Evolutionary conservation across 2,329 filamentous ascomycete species (phyloP), one percentile per base, ranked within the genome.

Genomic region (Dothiorella sarmentorum): DNA sequence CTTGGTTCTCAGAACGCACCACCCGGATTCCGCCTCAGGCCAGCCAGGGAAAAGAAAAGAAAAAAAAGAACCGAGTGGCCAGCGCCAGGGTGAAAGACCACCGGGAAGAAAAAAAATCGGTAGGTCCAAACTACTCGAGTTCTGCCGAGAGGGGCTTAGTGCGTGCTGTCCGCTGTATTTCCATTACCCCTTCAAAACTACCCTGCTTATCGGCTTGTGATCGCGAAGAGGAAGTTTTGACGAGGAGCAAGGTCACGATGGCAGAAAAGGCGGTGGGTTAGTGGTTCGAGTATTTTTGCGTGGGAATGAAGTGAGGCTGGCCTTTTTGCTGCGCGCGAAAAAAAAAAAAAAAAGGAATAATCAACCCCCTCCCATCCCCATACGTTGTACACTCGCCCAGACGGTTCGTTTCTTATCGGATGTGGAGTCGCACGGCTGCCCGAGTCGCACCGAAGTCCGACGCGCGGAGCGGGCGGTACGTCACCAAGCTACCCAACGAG

Each of bases 141-240:
- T 33, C 17, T 22, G 37, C 56, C 56, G 56, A 59, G 43, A 31
- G 20, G 22, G 35, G 29, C 33, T 33, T 51, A 43, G 44, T 18
- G 42, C n/a, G 47, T 27, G 42, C 43, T 24, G 55, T 38, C 33
- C 33, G 35, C 22, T 51, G 38, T 20, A 26, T 59, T 59, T 55
- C 57, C 31, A 59, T 59, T 59, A 59, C 57, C 57, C 47, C 47
- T 59, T 45, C 57, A 45, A 59, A 59, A 59, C 45, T 51, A 33
- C 47, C 49, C 33, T 27, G 49, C 49, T 53, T 53, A 53, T 53
- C 49, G 49, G 49, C 49, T 27, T 17, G 15, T 38, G 33, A 40
- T 53, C 35, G 49, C 40, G 49, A 53, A 53, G 49, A 53, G 49
- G 49, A 53, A 53, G 22, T 53, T 53, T 53, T 53, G 49, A 53